Percentiles rank a stretch among this genome's conserved stretches.
phyloP scores from a whole-genome alignment of 2,329 filamentous ascomycete species.

The Penicillium hesseltinei region DNA sequence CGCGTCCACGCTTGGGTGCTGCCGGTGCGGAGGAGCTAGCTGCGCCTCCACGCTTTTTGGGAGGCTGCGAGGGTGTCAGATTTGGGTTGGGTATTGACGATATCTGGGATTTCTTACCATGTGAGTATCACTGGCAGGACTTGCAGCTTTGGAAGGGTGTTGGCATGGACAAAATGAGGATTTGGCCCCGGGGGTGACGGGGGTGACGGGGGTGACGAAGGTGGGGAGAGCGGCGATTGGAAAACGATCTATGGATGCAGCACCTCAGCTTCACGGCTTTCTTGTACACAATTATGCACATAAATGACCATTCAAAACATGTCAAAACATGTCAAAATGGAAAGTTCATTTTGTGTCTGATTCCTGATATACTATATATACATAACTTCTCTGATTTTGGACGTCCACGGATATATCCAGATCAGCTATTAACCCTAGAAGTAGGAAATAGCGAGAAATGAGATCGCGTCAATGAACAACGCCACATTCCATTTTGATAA shows the following conservation, averaged over 20 bases:
- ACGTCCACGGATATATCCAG: too few species aligned
- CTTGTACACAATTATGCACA: not conserved
- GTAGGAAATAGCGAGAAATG: not conserved
- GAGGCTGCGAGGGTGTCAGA: constrained; percentile 27
- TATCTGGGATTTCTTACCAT: constrained; percentile 1
- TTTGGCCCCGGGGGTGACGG: not conserved
- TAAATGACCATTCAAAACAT: not conserved
- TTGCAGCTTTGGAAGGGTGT: not conserved
- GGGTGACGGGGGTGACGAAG: not conserved
- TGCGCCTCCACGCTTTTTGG: constrained; percentile 37
- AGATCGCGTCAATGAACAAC: not conserved
- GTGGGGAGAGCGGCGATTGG: constrained; percentile 5
- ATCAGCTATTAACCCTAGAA: not conserved
- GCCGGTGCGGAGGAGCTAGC: constrained; percentile 29
- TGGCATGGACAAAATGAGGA: not conserved
- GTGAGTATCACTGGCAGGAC: not conserved
- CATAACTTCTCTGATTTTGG: not conserved
- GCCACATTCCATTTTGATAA: not conserved
- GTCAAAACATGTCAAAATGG: not conserved
- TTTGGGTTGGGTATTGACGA: not conserved
- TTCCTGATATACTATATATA: not conserved
- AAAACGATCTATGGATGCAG: not conserved
- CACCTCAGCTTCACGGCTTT: not conserved
- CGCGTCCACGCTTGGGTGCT: constrained; percentile 51
- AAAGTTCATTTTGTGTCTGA: fast-evolving